Evolutionary conservation across 2,329 filamentous ascomycete species (phyloP).

Genomic region (Chlorencoelia australis): DNA sequence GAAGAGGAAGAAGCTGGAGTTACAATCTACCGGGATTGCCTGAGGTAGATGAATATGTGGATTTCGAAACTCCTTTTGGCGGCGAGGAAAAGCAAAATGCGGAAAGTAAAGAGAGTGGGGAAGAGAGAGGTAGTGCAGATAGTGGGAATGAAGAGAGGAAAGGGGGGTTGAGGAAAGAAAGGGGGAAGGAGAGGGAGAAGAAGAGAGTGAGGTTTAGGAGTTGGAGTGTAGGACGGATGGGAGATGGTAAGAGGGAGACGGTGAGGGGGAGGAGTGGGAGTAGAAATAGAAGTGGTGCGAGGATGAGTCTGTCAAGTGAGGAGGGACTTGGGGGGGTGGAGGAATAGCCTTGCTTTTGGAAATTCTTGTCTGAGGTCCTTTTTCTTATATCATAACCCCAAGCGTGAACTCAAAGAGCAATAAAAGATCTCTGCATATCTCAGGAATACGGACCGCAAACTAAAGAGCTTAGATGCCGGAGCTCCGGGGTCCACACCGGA

Average conservation of each 20-base stretch:
- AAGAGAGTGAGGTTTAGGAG: background rate
- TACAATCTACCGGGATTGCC: slow-evolving; percentile 2
- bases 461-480: too few species aligned
- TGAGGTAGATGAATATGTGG: background rate
- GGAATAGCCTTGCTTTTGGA: too few species aligned
- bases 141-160: slow-evolving; percentile 4
- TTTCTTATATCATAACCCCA: too few species aligned
- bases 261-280: background rate
- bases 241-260: background rate
- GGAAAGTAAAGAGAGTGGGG: slow-evolving; percentile 2
- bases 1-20: slow-evolving; percentile 3
- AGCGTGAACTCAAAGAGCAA: too few species aligned
- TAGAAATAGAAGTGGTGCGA: too few species aligned
- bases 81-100: background rate
- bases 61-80: background rate
- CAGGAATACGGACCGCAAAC: too few species aligned
- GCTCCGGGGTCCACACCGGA: too few species aligned
- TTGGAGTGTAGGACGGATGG: background rate
- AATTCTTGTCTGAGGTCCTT: too few species aligned
- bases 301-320: too few species aligned
- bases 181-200: slow-evolving; percentile 2
- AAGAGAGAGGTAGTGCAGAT: background rate
- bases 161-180: slow-evolving; percentile 1
- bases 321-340: too few species aligned
- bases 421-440: too few species aligned